These are phyloP conservation scores for Ustilago tritici DNA, from an alignment of 1,284 basidiomycete species.

Conservation along the genomic window DNA sequence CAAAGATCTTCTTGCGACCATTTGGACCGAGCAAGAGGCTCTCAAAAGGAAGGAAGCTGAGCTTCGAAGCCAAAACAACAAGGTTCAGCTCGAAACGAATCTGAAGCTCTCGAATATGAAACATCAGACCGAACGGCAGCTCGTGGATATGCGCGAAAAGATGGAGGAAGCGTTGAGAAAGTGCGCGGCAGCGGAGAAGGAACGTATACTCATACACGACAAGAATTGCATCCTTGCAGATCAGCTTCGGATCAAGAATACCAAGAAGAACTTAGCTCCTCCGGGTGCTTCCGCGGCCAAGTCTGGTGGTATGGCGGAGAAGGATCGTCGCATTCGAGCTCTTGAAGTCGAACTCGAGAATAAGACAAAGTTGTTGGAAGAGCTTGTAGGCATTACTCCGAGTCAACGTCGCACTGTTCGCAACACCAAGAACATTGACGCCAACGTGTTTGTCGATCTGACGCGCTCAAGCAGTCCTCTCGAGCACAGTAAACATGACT, in stretches of 20 bases:
- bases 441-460: conserved; percentile 1
- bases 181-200: conserved; percentile 6
- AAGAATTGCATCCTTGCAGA: conserved; percentile 29
- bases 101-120: conserved; percentile 12
- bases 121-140: neutral
- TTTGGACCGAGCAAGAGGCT: neutral
- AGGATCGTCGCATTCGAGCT: conserved; percentile 17
- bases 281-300: neutral
- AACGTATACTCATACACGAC: conserved; percentile 12
- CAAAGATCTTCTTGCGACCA: neutral
- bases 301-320: neutral
- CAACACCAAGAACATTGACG: neutral
- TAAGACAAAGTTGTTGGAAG: conserved; percentile 7
- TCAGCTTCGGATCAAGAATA: conserved; percentile 24
- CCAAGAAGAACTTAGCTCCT: neutral
- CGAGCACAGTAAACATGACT: neutral
- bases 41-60: neutral
- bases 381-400: conserved; percentile 4
- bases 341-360: conserved; percentile 19
- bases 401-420: conserved; percentile 12
- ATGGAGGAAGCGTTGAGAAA: conserved; percentile 4
- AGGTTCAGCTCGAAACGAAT: neutral
- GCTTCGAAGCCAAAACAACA: neutral
- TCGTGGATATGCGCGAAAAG: neutral
- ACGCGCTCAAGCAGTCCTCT: conserved; percentile 25